Conservation (phyloP, 345 rosid genomes). For the Abelmoschus esculentus region DNA sequence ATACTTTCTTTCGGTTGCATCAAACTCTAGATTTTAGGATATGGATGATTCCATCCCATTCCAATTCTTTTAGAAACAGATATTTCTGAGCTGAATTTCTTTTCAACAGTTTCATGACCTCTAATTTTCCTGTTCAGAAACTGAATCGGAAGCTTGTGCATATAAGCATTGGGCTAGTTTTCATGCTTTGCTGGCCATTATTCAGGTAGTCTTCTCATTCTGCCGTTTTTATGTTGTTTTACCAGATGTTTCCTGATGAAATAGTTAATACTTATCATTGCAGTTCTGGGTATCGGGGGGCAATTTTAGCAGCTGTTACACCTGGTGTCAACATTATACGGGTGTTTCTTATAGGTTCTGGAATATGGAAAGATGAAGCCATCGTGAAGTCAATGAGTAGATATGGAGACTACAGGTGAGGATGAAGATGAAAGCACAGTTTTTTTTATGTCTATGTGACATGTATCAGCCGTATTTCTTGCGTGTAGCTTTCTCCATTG, state of each 20-base stretch:
- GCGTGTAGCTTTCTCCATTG: not conserved
- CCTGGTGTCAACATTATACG: conserved; percentile 65
- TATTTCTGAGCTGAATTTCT: not conserved
- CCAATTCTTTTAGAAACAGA: not conserved
- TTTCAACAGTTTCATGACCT: conserved; percentile 4
- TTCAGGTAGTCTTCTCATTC: conserved; percentile 45
- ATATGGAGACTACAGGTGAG: conserved; percentile 77
- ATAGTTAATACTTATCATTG: conserved; percentile 17
- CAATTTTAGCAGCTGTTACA: conserved; percentile 56
- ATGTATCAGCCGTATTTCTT: not conserved
- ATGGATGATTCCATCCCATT: not conserved
- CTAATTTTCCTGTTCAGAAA: conserved; percentile 35
- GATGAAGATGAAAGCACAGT: not conserved
- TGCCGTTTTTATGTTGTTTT: conserved; percentile 3
- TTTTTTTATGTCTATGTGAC: not conserved
- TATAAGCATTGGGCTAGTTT: conserved; percentile 67
- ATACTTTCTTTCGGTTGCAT: too few relatives aligned
- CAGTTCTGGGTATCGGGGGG: conserved; percentile 78
- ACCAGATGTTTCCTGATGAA: conserved; percentile 1
- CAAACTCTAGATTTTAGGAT: not conserved
- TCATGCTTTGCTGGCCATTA: conserved; percentile 88
- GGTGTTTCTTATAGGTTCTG: conserved; percentile 73
- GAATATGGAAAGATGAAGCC: conserved; percentile 75
- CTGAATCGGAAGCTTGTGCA: conserved; percentile 86
- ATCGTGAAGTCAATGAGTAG: conserved; percentile 94